Percentiles rank a stretch among this genome's conserved stretches.
Evolutionary conservation across 768 basidiomycete species (phyloP).

Genomic region (Russula dissimulans): DNA sequence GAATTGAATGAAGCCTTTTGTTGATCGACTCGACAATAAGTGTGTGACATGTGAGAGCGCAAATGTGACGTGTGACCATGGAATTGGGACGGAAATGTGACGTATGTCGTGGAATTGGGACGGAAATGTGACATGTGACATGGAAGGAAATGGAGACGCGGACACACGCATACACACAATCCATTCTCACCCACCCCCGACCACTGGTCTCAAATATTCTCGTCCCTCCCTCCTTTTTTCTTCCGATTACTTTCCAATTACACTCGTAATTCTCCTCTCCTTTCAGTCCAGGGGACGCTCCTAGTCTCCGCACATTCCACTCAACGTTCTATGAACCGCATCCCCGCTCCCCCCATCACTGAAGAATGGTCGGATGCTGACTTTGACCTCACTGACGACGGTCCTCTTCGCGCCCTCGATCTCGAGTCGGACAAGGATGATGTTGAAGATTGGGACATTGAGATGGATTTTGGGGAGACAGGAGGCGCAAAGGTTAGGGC

Average conservation of each 20-base stretch:
- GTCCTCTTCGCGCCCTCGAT: constrained; percentile 50
- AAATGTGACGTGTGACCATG: neutral
- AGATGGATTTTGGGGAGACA: constrained; percentile 58
- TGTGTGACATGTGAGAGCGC: neutral
- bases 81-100: neutral
- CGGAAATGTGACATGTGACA: neutral
- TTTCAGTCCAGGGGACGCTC: constrained; percentile 10
- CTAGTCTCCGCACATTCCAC: constrained; percentile 6
- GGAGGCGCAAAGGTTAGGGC: constrained; percentile 40
- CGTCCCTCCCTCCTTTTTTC: neutral
- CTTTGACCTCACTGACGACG: constrained; percentile 75
- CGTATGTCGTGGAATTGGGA: neutral
- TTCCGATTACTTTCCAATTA: constrained; percentile 8
- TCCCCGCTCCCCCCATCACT: constrained; percentile 47
- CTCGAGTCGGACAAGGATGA: constrained; percentile 55
- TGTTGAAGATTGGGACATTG: constrained; percentile 73
- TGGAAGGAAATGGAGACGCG: no score
- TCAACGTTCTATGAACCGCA: constrained; percentile 39
- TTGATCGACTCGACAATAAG: constrained; percentile 9
- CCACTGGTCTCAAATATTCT: neutral
- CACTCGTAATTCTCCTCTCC: no score
- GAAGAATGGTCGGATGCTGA: constrained; percentile 87
- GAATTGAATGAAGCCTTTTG: constrained; percentile 27
- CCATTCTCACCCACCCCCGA: neutral
- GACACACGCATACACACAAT: neutral